Evolutionary conservation across 2,329 filamentous ascomycete species (phyloP).

Genomic region (Mollisiaceae sp.): DNA sequence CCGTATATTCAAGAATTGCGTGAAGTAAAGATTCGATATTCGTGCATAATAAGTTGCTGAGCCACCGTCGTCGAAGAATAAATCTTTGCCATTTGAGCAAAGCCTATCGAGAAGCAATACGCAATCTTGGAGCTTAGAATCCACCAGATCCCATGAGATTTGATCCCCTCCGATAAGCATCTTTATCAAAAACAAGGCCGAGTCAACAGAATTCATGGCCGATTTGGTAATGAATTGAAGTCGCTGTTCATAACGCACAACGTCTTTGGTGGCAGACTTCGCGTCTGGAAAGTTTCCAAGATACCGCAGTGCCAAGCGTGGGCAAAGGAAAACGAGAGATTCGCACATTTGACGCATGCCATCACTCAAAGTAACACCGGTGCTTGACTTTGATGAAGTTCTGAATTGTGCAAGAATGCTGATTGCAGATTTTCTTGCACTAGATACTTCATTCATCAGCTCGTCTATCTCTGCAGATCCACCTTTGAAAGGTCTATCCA

Average conservation of each 20-base stretch:
- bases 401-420: constrained; percentile 47
- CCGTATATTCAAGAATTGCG: constrained; percentile 59
- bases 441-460: constrained; percentile 60
- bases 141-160: constrained; percentile 59
- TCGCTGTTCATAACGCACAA: constrained; percentile 65
- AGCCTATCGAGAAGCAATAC: constrained; percentile 58
- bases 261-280: constrained; percentile 59
- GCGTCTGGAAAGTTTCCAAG: constrained; percentile 61
- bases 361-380: constrained; percentile 20
- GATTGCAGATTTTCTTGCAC: constrained; percentile 59
- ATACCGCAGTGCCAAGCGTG: constrained; percentile 65
- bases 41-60: constrained; percentile 62
- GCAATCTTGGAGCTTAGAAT: constrained; percentile 63
- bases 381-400: constrained; percentile 17
- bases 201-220: constrained; percentile 64
- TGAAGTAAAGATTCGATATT: constrained; percentile 74
- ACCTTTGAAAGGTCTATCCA: constrained; percentile 65
- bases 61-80: constrained; percentile 15
- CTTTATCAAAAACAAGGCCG: constrained; percentile 62
- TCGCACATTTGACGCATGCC: constrained; percentile 52
- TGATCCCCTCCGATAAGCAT: constrained; percentile 53
- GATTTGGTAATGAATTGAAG: constrained; percentile 53
- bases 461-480: constrained; percentile 65
- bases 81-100: not conserved
- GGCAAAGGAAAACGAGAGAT: constrained; percentile 61